These are phyloP conservation scores for Haplographium delicatum DNA, from an alignment of 495 filamentous ascomycete species.

Conservation along the genomic window DNA sequence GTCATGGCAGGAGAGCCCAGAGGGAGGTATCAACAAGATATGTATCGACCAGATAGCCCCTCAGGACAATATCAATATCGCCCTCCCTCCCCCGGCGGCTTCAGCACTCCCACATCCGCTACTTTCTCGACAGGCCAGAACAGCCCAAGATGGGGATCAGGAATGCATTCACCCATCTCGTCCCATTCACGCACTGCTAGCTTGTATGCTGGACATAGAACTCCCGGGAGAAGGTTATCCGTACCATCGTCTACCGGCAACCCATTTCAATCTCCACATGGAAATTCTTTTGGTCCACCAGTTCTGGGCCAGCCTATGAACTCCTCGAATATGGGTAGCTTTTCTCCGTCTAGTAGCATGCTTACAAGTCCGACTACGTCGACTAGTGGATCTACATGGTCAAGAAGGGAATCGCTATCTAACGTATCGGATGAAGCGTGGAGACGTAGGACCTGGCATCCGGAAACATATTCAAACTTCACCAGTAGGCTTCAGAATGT, in stretches of 20 bases:
- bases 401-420: conserved; percentile 58
- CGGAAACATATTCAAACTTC: conserved; percentile 51
- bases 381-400: conserved; percentile 47
- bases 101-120: conserved; percentile 68
- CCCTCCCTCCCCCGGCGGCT: conserved; percentile 60
- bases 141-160: conserved; percentile 65
- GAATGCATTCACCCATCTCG: conserved; percentile 59
- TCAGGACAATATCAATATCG: conserved; percentile 40
- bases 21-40: conserved; percentile 51
- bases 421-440: conserved; percentile 65
- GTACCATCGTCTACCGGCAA: conserved; percentile 72
- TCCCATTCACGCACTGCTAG: conserved; percentile 58
- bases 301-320: conserved; percentile 51
- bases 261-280: conserved; percentile 67
- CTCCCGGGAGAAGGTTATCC: conserved; percentile 70
- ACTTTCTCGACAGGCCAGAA: conserved; percentile 67
- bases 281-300: conserved; percentile 47
- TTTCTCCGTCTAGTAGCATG: conserved; percentile 52
- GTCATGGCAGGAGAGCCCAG: conserved; percentile 76
- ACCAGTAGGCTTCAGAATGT: conserved; percentile 45
- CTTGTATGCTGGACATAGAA: conserved; percentile 62
- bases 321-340: conserved; percentile 40
- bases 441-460: conserved; percentile 86
- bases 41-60: conserved; percentile 46
- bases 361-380: conserved; percentile 69